These are phyloP conservation scores for Dentipellis sp. DNA, from an alignment of 768 basidiomycete genomes.

Conservation along the genomic window DNA sequence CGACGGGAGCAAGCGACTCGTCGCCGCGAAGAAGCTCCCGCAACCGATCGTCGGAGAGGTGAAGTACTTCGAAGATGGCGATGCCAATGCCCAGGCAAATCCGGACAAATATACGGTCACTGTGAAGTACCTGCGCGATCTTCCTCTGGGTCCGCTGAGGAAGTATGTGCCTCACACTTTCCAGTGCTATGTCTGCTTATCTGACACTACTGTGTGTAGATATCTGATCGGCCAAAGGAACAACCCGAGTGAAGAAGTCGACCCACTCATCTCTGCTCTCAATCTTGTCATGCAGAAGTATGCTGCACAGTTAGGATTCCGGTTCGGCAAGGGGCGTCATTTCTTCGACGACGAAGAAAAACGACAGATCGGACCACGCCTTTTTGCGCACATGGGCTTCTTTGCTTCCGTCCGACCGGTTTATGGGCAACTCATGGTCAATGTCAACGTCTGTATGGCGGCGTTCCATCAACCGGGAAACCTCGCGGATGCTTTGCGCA, in stretches of 20 bases:
- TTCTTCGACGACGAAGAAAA: conserved; percentile 37
- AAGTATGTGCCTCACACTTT: conserved; percentile 21
- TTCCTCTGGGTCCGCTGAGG: conserved; percentile 21
- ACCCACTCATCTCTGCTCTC: conserved; percentile 51
- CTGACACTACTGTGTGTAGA: conserved; percentile 23
- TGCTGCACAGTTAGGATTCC: conserved; percentile 45
- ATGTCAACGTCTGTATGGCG: conserved; percentile 45
- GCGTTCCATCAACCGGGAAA: conserved; percentile 53
- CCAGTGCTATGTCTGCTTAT: background rate
- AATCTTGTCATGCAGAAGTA: conserved; percentile 55
- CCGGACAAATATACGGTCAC: conserved; percentile 33
- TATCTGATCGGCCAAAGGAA: conserved; percentile 49
- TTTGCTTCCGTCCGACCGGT: conserved; percentile 42
- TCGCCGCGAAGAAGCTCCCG: conserved; percentile 29
- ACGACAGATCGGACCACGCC: conserved; percentile 24
- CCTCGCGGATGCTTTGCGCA: conserved; percentile 46
- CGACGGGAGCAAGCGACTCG: conserved; percentile 33
- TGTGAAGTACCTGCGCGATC: conserved; percentile 22
- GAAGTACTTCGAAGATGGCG: conserved; percentile 32
- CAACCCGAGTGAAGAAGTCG: conserved; percentile 36
- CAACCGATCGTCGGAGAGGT: conserved; percentile 26
- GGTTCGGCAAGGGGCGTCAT: conserved; percentile 57
- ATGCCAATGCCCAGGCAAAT: conserved; percentile 22
- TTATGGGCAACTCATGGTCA: conserved; percentile 41
- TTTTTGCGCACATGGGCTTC: conserved; percentile 40